Evolutionary conservation across 495 filamentous ascomycete species (phyloP).

Genomic region (Pyrenula massariospora): DNA sequence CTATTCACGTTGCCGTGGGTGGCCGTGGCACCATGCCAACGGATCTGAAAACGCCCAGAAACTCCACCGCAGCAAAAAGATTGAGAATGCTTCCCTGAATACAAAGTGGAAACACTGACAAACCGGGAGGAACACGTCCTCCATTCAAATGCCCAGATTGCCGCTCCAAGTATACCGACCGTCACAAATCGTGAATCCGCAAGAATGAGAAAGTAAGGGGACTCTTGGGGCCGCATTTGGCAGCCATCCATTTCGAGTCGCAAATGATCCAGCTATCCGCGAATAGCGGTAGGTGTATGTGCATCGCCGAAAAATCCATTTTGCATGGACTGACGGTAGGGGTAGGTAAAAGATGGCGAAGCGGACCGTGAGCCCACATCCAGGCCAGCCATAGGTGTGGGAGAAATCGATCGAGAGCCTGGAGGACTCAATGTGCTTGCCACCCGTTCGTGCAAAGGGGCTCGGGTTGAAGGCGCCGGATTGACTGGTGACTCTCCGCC

Average conservation of each 20-base stretch:
- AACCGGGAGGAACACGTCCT: background rate
- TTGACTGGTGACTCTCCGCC: background rate
- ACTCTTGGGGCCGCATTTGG: no score
- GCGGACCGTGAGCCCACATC: constrained; percentile 13
- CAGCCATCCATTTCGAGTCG: no score
- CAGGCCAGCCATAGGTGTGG: constrained; percentile 6
- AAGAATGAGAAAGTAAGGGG: no score
- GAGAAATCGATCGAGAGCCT: constrained; percentile 8
- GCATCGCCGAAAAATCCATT: constrained; percentile 27
- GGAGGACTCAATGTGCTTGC: constrained; percentile 3
- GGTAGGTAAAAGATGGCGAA: constrained; percentile 27
- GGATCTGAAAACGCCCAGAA: background rate
- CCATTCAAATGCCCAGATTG: background rate
- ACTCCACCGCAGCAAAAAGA: background rate
- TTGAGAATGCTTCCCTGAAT: background rate
- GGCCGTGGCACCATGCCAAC: background rate
- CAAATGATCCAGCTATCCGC: background rate
- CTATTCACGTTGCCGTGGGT: background rate
- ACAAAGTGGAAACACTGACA: background rate
- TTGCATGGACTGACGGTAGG: constrained; percentile 26
- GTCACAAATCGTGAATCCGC: no score
- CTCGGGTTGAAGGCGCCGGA: background rate
- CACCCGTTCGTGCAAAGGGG: background rate
- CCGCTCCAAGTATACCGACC: no score
- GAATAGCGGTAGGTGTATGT: background rate